Evolutionary conservation across 768 basidiomycete species (phyloP).

Genomic region (Podaxis sp.): DNA sequence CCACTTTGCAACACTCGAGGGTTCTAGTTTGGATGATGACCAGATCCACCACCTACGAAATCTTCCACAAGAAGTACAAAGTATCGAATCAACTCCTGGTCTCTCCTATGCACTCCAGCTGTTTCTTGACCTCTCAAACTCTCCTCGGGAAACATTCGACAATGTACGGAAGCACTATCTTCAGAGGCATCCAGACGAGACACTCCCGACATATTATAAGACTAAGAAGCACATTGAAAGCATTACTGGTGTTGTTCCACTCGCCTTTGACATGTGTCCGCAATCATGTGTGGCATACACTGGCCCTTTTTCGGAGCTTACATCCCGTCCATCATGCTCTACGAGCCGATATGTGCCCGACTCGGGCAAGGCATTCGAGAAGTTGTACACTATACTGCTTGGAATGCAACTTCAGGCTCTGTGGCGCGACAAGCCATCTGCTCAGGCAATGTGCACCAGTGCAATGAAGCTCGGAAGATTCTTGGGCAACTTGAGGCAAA

Average conservation of each 20-base stretch:
- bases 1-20: background rate
- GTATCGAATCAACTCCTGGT: background rate
- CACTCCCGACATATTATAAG: background rate
- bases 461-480: no score
- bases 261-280: slow-evolving; percentile 19
- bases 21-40: background rate
- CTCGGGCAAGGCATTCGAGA: slow-evolving; percentile 20
- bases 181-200: background rate
- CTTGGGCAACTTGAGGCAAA: background rate
- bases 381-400: slow-evolving; percentile 38
- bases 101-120: background rate
- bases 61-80: background rate
- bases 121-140: background rate
- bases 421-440: slow-evolving; percentile 5
- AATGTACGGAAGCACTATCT: background rate
- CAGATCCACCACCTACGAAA: background rate
- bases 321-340: slow-evolving; percentile 24
- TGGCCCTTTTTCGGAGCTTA: slow-evolving; percentile 17
- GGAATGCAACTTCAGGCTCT: slow-evolving; percentile 41
- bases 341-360: slow-evolving; percentile 23
- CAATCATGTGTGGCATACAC: slow-evolving; percentile 19
- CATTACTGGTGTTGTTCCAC: slow-evolving; percentile 16
- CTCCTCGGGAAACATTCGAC: background rate
- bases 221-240: slow-evolving; percentile 2
- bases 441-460: no score